phyloP scores from a whole-genome alignment of 176 grass and related monocot genomes.

The Avena sativa region DNA sequence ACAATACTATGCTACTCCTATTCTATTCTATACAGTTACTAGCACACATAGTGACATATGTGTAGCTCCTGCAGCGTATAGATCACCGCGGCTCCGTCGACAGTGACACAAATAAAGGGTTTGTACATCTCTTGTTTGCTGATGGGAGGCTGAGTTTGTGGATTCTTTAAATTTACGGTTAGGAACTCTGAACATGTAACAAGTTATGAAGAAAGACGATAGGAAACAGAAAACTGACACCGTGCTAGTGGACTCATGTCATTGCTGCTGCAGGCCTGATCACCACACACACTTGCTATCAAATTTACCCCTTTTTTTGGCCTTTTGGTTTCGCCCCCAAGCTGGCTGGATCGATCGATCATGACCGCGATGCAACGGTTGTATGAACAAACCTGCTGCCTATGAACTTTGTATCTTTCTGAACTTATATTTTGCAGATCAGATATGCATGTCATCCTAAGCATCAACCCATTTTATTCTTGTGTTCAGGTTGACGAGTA shows the following conservation, averaged over 20 bases:
- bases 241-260: not conserved
- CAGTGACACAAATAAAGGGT: too few relatives aligned
- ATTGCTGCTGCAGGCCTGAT: not conserved
- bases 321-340: not conserved
- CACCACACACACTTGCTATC: not conserved
- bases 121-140: not conserved
- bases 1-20: too few relatives aligned
- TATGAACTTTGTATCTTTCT: not conserved
- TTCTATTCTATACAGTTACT: too few relatives aligned
- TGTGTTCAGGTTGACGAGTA: constrained; percentile 73
- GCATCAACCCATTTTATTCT: not conserved
- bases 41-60: too few relatives aligned
- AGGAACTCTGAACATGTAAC: not conserved
- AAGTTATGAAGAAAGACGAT: not conserved
- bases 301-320: constrained; percentile 4
- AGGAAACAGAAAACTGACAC: not conserved
- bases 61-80: too few relatives aligned
- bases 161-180: not conserved
- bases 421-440: constrained; percentile 13
- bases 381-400: not conserved
- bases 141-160: not conserved
- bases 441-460: constrained; percentile 26
- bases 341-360: not conserved
- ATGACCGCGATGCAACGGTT: not conserved
- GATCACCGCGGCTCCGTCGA: too few relatives aligned